Percentiles rank a stretch among this genome's conserved stretches.
Evolutionary conservation across 257 asterid species (phyloP).

Genomic region (Galeopsis tetrahit): DNA sequence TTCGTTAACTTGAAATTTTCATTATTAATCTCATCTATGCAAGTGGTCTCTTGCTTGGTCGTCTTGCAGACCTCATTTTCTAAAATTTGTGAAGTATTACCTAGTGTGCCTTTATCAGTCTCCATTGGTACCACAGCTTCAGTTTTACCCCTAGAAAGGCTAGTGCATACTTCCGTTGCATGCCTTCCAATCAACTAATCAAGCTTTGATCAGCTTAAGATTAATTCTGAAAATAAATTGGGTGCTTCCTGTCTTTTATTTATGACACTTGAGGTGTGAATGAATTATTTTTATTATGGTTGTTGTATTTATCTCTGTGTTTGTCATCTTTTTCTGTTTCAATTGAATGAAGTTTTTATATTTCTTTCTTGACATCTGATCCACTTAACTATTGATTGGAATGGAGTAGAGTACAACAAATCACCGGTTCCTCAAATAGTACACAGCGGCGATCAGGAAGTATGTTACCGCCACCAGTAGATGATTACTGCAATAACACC

Average conservation of each 20-base stretch:
- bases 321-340: background rate
- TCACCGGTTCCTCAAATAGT: conserved; percentile 67
- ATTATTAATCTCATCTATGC: background rate
- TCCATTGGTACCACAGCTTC: background rate
- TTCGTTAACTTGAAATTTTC: conserved; percentile 1
- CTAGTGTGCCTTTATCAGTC: background rate
- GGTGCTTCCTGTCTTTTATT: background rate
- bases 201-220: background rate
- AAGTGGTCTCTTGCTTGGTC: background rate
- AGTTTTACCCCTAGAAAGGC: background rate
- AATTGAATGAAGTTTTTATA: background rate
- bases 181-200: background rate
- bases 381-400: conserved; percentile 49
- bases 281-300: background rate
- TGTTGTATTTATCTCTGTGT: background rate
- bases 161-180: background rate
- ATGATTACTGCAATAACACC: conserved; percentile 68
- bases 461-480: conserved; percentile 85
- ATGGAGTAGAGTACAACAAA: conserved; percentile 85
- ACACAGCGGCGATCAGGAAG: conserved; percentile 75
- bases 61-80: background rate
- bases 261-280: background rate
- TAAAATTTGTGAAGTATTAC: background rate
- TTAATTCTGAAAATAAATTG: background rate
- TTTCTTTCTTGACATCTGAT: conserved; percentile 31